Evolutionary conservation across 1,284 basidiomycete species (phyloP).

Genomic region (Naganishia cerealis): DNA sequence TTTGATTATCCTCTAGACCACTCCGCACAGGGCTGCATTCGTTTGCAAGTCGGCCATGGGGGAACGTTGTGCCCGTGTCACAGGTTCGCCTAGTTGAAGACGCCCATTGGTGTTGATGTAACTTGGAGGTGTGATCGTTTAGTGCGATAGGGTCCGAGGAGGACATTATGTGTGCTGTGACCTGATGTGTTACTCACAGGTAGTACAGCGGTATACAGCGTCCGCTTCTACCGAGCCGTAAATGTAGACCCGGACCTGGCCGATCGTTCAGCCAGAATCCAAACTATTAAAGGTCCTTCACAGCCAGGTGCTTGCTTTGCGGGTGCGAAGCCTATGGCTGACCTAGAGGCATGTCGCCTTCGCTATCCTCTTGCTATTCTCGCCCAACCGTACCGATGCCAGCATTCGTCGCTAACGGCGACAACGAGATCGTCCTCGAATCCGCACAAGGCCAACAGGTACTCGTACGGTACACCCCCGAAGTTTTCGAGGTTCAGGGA

Average conservation of each 20-base stretch:
- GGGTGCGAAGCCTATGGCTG: too few relatives aligned
- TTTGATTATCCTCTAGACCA: not conserved
- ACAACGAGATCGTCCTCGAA: slow-evolving; percentile 20
- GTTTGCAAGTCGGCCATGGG: not conserved
- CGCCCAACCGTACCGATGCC: not conserved
- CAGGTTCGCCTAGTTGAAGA: not conserved
- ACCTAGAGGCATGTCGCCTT: not conserved
- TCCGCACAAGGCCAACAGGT: slow-evolving; percentile 13
- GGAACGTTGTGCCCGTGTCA: not conserved
- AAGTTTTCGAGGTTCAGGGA: slow-evolving; percentile 8
- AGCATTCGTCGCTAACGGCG: not conserved
- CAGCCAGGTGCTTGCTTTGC: too few relatives aligned
- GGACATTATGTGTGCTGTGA: not conserved
- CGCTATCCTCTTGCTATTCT: slow-evolving; percentile 15
- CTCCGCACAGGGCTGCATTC: too few relatives aligned
- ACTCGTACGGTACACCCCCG: slow-evolving; percentile 9
- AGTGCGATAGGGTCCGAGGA: slow-evolving; percentile 21
- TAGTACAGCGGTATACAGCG: not conserved
- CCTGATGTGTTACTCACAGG: not conserved
- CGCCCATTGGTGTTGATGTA: not conserved
- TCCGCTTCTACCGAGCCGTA: not conserved
- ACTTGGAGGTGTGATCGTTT: not conserved
- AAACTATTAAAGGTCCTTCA: too few relatives aligned
- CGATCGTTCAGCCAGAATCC: not conserved
- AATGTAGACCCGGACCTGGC: not conserved